Conservation (phyloP, 768 basidiomycete genomes). For the Kwoniella europaea region DNA sequence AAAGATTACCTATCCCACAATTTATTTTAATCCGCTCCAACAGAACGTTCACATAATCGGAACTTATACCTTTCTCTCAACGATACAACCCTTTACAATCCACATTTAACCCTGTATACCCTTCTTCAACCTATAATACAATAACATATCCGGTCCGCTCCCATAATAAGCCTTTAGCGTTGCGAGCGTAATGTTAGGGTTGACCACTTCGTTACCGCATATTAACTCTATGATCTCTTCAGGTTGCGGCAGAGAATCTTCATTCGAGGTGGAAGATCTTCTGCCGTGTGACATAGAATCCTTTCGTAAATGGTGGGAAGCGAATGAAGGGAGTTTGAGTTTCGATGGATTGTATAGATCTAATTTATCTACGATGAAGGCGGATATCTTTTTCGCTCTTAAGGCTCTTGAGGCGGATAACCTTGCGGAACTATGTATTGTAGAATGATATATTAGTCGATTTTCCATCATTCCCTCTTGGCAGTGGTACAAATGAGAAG, state of each 20-base stretch:
- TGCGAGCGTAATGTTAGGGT: slow-evolving; percentile 85
- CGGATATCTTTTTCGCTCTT: slow-evolving; percentile 79
- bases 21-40: neutral
- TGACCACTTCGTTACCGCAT: slow-evolving; percentile 81
- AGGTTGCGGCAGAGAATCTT: slow-evolving; percentile 44
- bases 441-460: neutral
- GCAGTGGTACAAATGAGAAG: neutral
- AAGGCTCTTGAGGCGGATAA: slow-evolving; percentile 85
- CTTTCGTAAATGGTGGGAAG: neutral
- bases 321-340: slow-evolving; percentile 17
- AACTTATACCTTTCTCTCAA: neutral
- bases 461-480: too few relatives aligned
- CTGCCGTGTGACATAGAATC: neutral
- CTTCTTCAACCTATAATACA: slow-evolving; percentile 54
- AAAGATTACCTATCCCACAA: neutral
- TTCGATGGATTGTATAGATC: slow-evolving; percentile 26
- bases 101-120: slow-evolving; percentile 7
- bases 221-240: slow-evolving; percentile 85
- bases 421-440: slow-evolving; percentile 70
- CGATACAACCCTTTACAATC: too few relatives aligned
- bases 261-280: slow-evolving; percentile 1
- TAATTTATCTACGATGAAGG: slow-evolving; percentile 78
- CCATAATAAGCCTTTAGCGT: slow-evolving; percentile 75
- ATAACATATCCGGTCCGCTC: slow-evolving; percentile 54
- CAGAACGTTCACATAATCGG: too few relatives aligned